A percentile compares a stretch with the other conserved stretches of the same genome.
phyloP scores from a whole-genome alignment of 306 rosid genomes.

The Cucumis cinereus region DNA sequence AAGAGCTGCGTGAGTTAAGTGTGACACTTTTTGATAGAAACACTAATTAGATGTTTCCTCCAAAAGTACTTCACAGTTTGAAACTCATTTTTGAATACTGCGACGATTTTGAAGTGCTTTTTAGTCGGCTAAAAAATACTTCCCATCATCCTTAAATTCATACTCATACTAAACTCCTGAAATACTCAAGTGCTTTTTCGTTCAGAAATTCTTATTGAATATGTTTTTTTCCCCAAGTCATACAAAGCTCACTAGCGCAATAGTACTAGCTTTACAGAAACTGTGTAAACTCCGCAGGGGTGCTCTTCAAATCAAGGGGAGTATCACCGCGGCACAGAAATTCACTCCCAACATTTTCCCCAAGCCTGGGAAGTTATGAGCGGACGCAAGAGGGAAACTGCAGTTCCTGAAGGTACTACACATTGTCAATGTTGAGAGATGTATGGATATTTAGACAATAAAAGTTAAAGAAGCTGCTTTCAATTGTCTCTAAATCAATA shows the following conservation, averaged over 20 bases:
- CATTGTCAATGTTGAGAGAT: neutral
- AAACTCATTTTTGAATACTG: neutral
- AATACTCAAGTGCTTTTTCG: neutral
- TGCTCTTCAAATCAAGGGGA: conserved; percentile 78
- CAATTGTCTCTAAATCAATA: neutral
- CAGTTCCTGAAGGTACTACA: conserved; percentile 5
- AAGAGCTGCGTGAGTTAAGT: neutral
- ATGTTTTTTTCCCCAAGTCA: neutral
- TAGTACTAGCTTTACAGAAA: neutral
- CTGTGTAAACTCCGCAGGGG: conserved; percentile 44
- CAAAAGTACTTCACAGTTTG: neutral
- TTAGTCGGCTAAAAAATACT: neutral
- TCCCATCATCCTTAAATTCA: neutral
- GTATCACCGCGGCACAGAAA: conserved; percentile 76
- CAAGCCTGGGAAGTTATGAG: conserved; percentile 87
- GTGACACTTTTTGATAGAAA: neutral
- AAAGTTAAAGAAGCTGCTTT: neutral
- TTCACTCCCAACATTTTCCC: conserved; percentile 91
- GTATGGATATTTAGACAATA: neutral
- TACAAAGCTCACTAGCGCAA: neutral
- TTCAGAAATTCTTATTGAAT: neutral
- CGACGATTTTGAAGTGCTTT: no score
- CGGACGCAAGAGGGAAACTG: neutral
- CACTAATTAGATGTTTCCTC: neutral
- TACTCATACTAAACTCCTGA: neutral